Evolutionary conservation across 2,329 filamentous ascomycete genomes (phyloP).

Genomic region (Pseudogymnoascus sp.): DNA sequence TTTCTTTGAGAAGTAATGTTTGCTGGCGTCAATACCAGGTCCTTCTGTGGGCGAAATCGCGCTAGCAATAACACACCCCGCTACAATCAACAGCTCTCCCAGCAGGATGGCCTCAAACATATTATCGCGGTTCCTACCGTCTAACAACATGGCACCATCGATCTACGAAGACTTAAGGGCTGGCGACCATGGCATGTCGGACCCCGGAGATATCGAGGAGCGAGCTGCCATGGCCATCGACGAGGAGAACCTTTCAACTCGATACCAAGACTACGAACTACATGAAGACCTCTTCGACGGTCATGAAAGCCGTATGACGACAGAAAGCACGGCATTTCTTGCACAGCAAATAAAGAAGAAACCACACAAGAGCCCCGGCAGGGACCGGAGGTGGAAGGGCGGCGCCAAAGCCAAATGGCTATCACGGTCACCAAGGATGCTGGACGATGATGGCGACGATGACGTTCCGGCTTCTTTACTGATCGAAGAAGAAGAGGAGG

Average conservation of each 20-base stretch:
- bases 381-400: conserved; percentile 12
- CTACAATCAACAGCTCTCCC: conserved; percentile 7
- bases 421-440: conserved; percentile 25
- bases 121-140: conserved; percentile 26
- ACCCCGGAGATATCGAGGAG: conserved; percentile 25
- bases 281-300: conserved; percentile 25
- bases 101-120: conserved; percentile 28
- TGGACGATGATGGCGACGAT: conserved; percentile 31
- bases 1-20: conserved; percentile 2
- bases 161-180: conserved; percentile 29
- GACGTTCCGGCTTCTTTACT: conserved; percentile 57
- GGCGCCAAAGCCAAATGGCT: conserved; percentile 19
- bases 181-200: conserved; percentile 23
- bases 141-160: conserved; percentile 25
- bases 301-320: conserved; percentile 24
- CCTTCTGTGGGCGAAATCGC: background rate
- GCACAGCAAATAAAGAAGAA: conserved; percentile 15
- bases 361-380: conserved; percentile 3
- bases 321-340: conserved; percentile 26
- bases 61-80: conserved; percentile 1
- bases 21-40: background rate
- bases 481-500: conserved; percentile 39
- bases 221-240: conserved; percentile 26
- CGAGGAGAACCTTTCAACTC: conserved; percentile 25
- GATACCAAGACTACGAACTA: conserved; percentile 26